phyloP scores from a whole-genome alignment of 2,329 filamentous ascomycete genomes.

The Xylariaceae sp. region DNA sequence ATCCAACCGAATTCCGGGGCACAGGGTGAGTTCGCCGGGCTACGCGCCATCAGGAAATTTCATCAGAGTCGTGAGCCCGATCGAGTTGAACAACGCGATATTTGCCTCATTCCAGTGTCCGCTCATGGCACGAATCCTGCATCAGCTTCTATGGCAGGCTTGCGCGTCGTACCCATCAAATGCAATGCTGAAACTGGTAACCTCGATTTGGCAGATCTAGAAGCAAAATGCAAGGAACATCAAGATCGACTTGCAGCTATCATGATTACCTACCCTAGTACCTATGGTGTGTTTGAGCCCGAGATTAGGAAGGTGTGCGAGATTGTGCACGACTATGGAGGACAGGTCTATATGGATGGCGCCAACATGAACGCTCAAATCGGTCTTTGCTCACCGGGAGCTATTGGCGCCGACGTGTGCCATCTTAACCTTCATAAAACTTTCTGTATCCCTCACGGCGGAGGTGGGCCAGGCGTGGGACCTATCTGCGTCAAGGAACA shows the following conservation, averaged over 20 bases:
- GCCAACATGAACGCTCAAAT: slow-evolving; percentile 99
- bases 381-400: slow-evolving; percentile 86
- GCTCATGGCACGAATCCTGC: slow-evolving; percentile 96
- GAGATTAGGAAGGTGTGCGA: slow-evolving; percentile 79
- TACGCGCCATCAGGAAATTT: slow-evolving; percentile 83
- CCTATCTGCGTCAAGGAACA: slow-evolving; percentile 88
- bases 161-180: slow-evolving; percentile 90
- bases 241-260: slow-evolving; percentile 81
- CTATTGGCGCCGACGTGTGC: slow-evolving; percentile 94
- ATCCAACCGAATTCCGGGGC: slow-evolving; percentile 94
- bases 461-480: slow-evolving; percentile 87
- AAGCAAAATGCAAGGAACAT: slow-evolving; percentile 85
- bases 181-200: slow-evolving; percentile 85
- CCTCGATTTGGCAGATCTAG: slow-evolving; percentile 78
- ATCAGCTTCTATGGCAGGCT: slow-evolving; percentile 90
- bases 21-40: slow-evolving; percentile 89
- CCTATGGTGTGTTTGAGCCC: slow-evolving; percentile 92
- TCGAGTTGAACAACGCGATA: slow-evolving; percentile 66
- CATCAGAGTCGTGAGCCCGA: slow-evolving; percentile 61
- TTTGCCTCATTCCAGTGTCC: slow-evolving; percentile 91
- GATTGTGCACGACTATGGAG: slow-evolving; percentile 80
- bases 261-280: slow-evolving; percentile 96
- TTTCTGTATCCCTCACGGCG: slow-evolving; percentile 96
- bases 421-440: slow-evolving; percentile 98
- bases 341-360: slow-evolving; percentile 97